Conservation (phyloP, 2,329 filamentous ascomycete species). For the Mycosphaerella sp. region DNA sequence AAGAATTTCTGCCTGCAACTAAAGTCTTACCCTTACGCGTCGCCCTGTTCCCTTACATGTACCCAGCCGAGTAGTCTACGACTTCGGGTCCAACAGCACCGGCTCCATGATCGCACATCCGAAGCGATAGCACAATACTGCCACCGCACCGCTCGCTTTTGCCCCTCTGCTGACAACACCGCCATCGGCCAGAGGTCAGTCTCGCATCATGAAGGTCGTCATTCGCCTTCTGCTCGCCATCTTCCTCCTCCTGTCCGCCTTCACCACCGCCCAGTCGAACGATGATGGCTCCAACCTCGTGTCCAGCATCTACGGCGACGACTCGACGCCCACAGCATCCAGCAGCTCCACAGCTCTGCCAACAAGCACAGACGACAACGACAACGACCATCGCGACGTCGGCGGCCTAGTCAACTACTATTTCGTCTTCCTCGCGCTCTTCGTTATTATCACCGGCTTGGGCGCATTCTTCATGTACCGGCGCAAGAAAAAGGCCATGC, state of each 20-base stretch:
- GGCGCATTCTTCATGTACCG: constrained; percentile 43
- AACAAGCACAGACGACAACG: neutral
- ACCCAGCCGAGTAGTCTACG: too few relatives aligned
- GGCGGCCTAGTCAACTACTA: constrained; percentile 42
- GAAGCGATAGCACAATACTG: too few relatives aligned
- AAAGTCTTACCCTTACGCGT: too few relatives aligned
- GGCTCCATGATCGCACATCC: too few relatives aligned
- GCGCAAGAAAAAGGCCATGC: constrained; percentile 34
- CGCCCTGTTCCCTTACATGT: too few relatives aligned
- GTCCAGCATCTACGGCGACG: neutral
- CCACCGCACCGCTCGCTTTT: too few relatives aligned
- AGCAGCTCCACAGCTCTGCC: neutral
- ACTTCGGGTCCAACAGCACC: too few relatives aligned
- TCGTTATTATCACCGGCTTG: constrained; percentile 43
- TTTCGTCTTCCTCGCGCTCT: constrained; percentile 53
- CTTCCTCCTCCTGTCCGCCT: neutral
- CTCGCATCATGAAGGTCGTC: neutral
- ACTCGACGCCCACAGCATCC: neutral
- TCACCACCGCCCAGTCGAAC: neutral
- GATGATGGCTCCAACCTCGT: constrained; percentile 1
- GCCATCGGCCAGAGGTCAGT: neutral
- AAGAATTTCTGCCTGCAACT: neutral
- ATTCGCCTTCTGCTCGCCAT: neutral
- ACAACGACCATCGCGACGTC: constrained; percentile 7
- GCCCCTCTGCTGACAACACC: too few relatives aligned